Evolutionary conservation across 441 rosid species (phyloP).

Genomic region (Erysimum cheiri): DNA sequence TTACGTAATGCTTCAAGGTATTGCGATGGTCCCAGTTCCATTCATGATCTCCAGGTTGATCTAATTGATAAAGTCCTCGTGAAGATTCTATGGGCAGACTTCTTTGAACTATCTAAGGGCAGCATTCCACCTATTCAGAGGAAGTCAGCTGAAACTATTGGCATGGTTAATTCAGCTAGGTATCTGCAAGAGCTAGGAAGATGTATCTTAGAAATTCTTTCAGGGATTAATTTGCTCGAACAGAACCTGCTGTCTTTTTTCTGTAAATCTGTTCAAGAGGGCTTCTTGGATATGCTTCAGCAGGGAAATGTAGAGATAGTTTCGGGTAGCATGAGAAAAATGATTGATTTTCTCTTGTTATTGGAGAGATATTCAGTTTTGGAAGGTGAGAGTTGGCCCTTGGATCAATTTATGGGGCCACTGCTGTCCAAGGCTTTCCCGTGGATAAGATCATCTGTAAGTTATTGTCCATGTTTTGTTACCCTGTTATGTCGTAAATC

Average conservation of each 20-base stretch:
- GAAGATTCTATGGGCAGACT: conserved; percentile 85
- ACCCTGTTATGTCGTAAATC: conserved; percentile 12
- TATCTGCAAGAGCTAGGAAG: conserved; percentile 77
- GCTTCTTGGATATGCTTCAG: conserved; percentile 58
- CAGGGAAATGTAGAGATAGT: conserved; percentile 50
- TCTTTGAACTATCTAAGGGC: conserved; percentile 45
- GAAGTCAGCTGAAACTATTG: conserved; percentile 49
- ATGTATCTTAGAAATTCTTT: conserved; percentile 81
- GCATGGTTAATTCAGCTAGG: conserved; percentile 47
- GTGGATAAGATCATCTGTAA: conserved; percentile 75
- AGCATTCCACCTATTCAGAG: conserved; percentile 42
- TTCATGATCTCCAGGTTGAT: conserved; percentile 55
- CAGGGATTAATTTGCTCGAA: conserved; percentile 60
- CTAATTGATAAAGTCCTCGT: conserved; percentile 70
- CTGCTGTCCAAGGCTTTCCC: conserved; percentile 70
- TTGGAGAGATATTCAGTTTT: conserved; percentile 56
- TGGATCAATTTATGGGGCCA: conserved; percentile 74
- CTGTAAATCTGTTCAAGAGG: conserved; percentile 62
- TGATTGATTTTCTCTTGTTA: conserved; percentile 66
- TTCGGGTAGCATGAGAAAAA: conserved; percentile 51
- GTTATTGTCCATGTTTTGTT: conserved; percentile 47
- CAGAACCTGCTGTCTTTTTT: conserved; percentile 63
- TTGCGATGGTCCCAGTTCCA: conserved; percentile 57
- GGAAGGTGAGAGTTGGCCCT: conserved; percentile 80
- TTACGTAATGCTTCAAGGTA: conserved; percentile 77